Percentiles rank a stretch among this genome's conserved stretches.
Evolutionary conservation across 768 basidiomycete genomes (phyloP).

Genomic region (Russula earlei): DNA sequence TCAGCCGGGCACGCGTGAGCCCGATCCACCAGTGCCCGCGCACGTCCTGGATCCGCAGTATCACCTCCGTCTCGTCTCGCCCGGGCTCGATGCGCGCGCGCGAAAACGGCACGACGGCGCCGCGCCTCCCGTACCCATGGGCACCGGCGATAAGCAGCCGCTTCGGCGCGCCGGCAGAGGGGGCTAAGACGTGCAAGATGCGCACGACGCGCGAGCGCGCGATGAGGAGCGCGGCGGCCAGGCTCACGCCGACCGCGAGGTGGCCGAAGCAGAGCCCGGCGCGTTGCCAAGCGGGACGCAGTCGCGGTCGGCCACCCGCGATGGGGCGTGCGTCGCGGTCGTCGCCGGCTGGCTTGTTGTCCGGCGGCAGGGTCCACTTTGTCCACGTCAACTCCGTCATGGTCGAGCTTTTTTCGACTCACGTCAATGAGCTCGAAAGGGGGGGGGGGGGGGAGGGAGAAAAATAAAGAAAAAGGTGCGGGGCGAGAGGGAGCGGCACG

Average conservation of each 20-base stretch:
- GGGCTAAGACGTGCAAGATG: slow-evolving; percentile 13
- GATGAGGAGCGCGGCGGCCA: slow-evolving; percentile 15
- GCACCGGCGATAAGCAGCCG: slow-evolving; percentile 15
- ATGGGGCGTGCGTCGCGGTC: no score
- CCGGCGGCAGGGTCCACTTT: slow-evolving; percentile 16
- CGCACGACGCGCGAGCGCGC: slow-evolving; percentile 19
- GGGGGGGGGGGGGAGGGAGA: background rate
- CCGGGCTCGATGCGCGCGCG: slow-evolving; percentile 15
- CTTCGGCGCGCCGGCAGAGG: background rate
- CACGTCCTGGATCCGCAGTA: slow-evolving; percentile 16
- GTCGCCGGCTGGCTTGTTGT: slow-evolving; percentile 6
- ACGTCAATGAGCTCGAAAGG: background rate
- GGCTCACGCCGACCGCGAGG: slow-evolving; percentile 14
- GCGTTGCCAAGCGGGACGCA: slow-evolving; percentile 17
- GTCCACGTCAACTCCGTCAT: slow-evolving; percentile 21
- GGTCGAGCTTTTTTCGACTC: slow-evolving; percentile 3
- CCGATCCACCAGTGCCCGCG: slow-evolving; percentile 21
- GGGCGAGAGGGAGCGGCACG: background rate
- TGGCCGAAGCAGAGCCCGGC: slow-evolving; percentile 13
- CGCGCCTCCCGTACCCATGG: slow-evolving; percentile 3
- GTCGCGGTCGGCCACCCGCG: no score
- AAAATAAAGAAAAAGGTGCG: no score
- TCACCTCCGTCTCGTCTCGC: slow-evolving; percentile 17
- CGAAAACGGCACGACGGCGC: slow-evolving; percentile 13
- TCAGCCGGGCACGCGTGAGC: slow-evolving; percentile 8